Conservation (phyloP, 75 land plant genomes). For the Selaginella moellendorffii region DNA sequence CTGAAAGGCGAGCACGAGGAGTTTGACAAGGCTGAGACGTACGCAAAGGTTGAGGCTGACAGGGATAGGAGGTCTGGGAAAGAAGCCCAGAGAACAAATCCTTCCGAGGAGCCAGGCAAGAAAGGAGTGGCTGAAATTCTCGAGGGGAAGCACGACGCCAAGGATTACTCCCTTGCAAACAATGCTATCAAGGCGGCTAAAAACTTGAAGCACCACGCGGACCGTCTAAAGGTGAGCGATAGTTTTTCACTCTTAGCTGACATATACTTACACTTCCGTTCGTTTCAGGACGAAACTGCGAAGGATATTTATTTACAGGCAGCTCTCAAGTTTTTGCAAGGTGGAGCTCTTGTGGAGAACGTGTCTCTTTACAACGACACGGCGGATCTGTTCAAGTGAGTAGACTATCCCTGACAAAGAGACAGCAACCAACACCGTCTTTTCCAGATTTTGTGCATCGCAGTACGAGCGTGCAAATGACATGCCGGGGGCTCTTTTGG, state of each 20-base stretch:
- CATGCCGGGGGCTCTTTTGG: slow-evolving; percentile 79
- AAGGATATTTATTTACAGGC: slow-evolving; percentile 62
- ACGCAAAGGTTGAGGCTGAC: not conserved
- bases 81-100: not conserved
- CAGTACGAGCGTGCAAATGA: slow-evolving; percentile 57
- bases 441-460: slow-evolving; percentile 62
- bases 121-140: not conserved
- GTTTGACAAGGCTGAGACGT: not conserved
- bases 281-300: slow-evolving; percentile 23
- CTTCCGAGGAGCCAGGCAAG: too few relatives aligned
- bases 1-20: slow-evolving; percentile 24
- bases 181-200: slow-evolving; percentile 55
- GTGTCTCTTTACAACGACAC: slow-evolving; percentile 53
- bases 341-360: slow-evolving; percentile 61
- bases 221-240: slow-evolving; percentile 57
- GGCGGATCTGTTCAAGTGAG: slow-evolving; percentile 90
- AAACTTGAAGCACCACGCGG: slow-evolving; percentile 70
- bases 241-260: not conserved
- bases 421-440: too few relatives aligned
- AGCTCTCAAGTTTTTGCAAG: slow-evolving; percentile 77
- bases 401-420: not conserved
- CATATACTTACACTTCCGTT: not conserved
- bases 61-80: slow-evolving; percentile 7
- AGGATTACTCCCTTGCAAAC: slow-evolving; percentile 26
- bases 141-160: not conserved